Percentiles rank a stretch among this genome's conserved stretches.
These are phyloP conservation scores for Debaryomyces sp. DNA, from an alignment of 1,139 yeast species.

Conservation along the genomic window DNA sequence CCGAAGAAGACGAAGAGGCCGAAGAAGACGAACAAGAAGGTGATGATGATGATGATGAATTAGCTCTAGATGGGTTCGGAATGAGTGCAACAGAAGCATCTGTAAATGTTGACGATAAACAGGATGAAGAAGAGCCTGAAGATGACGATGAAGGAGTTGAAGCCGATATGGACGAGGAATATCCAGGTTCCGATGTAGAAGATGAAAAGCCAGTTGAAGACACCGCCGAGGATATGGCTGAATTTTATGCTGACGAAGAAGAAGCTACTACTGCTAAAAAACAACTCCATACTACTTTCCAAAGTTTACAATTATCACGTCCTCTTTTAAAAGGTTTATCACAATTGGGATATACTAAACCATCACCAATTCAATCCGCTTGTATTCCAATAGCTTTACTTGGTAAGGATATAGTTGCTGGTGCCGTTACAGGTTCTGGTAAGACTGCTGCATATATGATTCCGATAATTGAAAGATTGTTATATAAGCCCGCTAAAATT, in stretches of 20 bases:
- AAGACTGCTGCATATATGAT: constrained; percentile 98
- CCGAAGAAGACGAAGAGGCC: constrained; percentile 25
- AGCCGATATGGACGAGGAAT: constrained; percentile 30
- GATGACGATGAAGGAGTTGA: constrained; percentile 29
- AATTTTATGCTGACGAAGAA: constrained; percentile 64
- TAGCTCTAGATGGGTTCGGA: constrained; percentile 69
- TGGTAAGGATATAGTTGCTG: constrained; percentile 97
- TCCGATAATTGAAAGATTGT: constrained; percentile 89
- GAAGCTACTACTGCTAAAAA: constrained; percentile 43
- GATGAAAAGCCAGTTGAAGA: constrained; percentile 49
- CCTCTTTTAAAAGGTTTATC: constrained; percentile 85
- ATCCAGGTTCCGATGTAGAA: constrained; percentile 22
- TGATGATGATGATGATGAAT: constrained; percentile 58
- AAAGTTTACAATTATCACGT: constrained; percentile 78
- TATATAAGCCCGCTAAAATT: constrained; percentile 83
- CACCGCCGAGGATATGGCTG: constrained; percentile 70
- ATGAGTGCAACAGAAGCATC: constrained; percentile 48
- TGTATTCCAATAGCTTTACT: constrained; percentile 89
- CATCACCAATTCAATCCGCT: constrained; percentile 93
- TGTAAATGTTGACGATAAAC: constrained; percentile 15
- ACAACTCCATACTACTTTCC: constrained; percentile 64
- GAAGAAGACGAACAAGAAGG: constrained; percentile 46
- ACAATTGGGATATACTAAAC: constrained; percentile 77
- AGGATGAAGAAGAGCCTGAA: constrained; percentile 21
- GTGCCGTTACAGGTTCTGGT: constrained; percentile 99